phyloP scores from a whole-genome alignment of 305 asterid genomes.

The Monarda citriodora region DNA sequence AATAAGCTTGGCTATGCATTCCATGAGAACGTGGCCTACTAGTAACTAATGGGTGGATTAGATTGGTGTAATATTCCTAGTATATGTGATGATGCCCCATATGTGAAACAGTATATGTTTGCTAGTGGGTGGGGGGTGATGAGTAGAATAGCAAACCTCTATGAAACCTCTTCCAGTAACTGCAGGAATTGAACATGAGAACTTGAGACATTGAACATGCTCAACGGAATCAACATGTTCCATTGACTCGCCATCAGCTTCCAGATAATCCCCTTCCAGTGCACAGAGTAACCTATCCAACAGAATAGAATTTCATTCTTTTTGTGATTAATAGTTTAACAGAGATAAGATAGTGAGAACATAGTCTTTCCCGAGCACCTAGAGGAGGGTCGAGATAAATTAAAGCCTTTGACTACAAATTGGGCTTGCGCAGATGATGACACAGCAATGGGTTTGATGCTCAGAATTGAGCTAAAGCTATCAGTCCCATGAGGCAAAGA shows the following conservation, averaged over 20 bases:
- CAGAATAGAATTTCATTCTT: slow-evolving; percentile 16
- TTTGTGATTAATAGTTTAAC: slow-evolving; percentile 8
- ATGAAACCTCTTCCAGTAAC: slow-evolving; percentile 80
- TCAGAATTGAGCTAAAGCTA: slow-evolving; percentile 44
- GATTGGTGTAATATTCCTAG: neutral
- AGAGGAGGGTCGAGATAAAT: slow-evolving; percentile 56
- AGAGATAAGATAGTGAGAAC: slow-evolving; percentile 9
- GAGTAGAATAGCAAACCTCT: slow-evolving; percentile 45
- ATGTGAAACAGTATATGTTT: slow-evolving; percentile 1
- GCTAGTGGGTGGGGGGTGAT: slow-evolving; percentile 4
- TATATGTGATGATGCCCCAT: slow-evolving; percentile 13
- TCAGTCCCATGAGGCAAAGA: slow-evolving; percentile 48
- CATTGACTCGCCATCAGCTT: slow-evolving; percentile 35
- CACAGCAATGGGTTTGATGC: slow-evolving; percentile 79
- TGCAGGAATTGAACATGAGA: slow-evolving; percentile 60
- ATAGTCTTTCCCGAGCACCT: slow-evolving; percentile 41
- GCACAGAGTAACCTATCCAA: slow-evolving; percentile 68
- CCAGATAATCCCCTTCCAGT: slow-evolving; percentile 64
- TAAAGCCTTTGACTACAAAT: slow-evolving; percentile 64
- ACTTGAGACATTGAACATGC: slow-evolving; percentile 41
- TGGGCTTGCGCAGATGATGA: slow-evolving; percentile 60
- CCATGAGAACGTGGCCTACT: too few relatives aligned
- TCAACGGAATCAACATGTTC: slow-evolving; percentile 37
- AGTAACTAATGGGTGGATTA: neutral
- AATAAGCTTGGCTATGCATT: neutral